Conservation (phyloP, 495 filamentous ascomycete genomes). For the Parathielavia appendiculata region DNA sequence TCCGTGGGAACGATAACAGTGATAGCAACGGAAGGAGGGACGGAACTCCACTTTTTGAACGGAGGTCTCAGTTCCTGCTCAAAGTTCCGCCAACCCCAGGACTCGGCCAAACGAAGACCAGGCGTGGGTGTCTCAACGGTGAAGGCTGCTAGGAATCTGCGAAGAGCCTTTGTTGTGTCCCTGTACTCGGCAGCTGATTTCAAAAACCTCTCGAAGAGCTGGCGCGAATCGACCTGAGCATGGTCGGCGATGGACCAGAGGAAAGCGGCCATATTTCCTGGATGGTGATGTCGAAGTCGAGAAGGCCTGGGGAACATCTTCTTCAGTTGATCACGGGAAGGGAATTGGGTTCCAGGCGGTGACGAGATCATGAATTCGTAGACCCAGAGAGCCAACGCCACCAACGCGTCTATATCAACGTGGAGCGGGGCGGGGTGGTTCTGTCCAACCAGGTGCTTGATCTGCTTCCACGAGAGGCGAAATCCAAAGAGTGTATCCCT, state of each 20-base stretch:
- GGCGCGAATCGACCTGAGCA: neutral
- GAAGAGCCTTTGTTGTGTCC: neutral
- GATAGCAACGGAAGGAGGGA: constrained; percentile 33
- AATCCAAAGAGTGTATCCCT: constrained; percentile 18
- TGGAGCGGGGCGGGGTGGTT: constrained; percentile 10
- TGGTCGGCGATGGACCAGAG: neutral
- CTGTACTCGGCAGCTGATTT: neutral
- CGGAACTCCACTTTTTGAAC: constrained; percentile 30
- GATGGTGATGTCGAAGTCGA: neutral
- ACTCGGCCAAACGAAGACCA: neutral
- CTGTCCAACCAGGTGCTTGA: constrained; percentile 18
- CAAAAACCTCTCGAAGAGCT: neutral
- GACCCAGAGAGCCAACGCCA: constrained; percentile 8
- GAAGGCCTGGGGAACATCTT: neutral
- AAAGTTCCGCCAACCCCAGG: neutral
- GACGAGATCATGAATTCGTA: constrained; percentile 27
- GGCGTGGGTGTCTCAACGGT: neutral
- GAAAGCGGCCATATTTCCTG: neutral
- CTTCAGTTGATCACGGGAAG: neutral
- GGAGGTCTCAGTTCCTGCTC: neutral
- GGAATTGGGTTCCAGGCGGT: neutral
- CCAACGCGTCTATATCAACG: constrained; percentile 15
- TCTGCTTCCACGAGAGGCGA: constrained; percentile 28
- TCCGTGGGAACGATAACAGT: constrained; percentile 34
- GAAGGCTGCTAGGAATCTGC: neutral